Percentiles rank a stretch among this genome's conserved stretches.
Conservation (phyloP, 2,329 filamentous ascomycete species). For the Kalaharituber pfeilii region DNA sequence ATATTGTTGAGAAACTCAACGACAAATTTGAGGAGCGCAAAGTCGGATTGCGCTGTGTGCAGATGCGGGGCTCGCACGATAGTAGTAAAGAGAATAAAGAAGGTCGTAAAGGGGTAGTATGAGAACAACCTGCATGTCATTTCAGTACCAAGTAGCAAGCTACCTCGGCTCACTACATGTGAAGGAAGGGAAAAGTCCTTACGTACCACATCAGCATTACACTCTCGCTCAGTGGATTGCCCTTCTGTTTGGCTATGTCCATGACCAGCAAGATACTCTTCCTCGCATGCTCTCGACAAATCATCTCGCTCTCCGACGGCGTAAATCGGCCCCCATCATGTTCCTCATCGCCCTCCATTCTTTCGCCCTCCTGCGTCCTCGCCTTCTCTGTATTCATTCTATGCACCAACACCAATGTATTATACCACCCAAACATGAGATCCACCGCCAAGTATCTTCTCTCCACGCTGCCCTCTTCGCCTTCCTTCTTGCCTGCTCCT, state of each 20-base stretch:
- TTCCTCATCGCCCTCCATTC: not conserved
- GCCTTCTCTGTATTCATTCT: slow-evolving; percentile 6
- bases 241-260: slow-evolving; percentile 26
- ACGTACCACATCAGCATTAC: slow-evolving; percentile 38
- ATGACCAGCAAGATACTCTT: slow-evolving; percentile 33
- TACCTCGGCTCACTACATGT: no score
- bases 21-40: slow-evolving; percentile 8
- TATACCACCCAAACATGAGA: slow-evolving; percentile 15
- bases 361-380: slow-evolving; percentile 8
- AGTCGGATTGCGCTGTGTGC: slow-evolving; percentile 3
- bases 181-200: not conserved
- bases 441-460: slow-evolving; percentile 24
- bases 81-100: slow-evolving; percentile 43
- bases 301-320: slow-evolving; percentile 31
- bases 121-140: slow-evolving; percentile 14
- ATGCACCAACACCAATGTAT: slow-evolving; percentile 15
- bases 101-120: slow-evolving; percentile 41
- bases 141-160: not conserved
- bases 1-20: slow-evolving; percentile 19
- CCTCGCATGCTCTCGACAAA: slow-evolving; percentile 37
- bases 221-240: slow-evolving; percentile 28
- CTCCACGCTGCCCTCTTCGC: slow-evolving; percentile 19
- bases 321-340: not conserved
- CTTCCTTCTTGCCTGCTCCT: slow-evolving; percentile 11
- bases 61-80: slow-evolving; percentile 28